Conservation (phyloP, 2,329 filamentous ascomycete genomes). For the Chalaropsis thielavioides region DNA sequence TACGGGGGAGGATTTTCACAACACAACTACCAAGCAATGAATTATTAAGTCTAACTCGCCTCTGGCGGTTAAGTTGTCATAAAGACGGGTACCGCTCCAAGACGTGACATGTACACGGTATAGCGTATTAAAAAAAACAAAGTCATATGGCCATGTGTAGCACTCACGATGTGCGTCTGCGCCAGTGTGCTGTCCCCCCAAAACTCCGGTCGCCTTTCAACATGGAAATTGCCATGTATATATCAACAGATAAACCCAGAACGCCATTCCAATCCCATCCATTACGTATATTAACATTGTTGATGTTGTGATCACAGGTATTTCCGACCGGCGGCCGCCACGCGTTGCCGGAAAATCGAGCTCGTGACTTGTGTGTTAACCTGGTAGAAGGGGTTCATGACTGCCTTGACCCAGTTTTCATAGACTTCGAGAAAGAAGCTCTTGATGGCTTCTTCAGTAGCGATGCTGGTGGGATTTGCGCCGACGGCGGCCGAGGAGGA, state of each 20-base stretch:
- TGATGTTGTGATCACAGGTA: constrained; percentile 46
- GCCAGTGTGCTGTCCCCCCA: neutral
- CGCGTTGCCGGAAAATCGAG: constrained; percentile 67
- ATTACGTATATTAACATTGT: neutral
- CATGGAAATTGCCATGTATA: neutral
- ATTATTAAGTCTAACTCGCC: constrained; percentile 6
- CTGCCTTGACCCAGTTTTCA: constrained; percentile 90
- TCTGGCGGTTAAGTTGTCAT: neutral
- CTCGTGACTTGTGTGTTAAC: constrained; percentile 75
- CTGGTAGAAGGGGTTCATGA: constrained; percentile 93
- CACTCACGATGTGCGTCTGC: no score
- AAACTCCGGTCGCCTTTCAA: constrained; percentile 5
- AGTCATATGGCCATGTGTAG: no score
- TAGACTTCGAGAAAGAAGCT: constrained; percentile 94
- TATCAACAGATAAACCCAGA: neutral
- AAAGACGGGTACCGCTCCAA: no score
- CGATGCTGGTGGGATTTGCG: constrained; percentile 72
- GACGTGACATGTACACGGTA: neutral
- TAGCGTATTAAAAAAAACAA: neutral
- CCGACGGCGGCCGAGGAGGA: constrained; percentile 56
- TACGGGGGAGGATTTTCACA: constrained; percentile 7
- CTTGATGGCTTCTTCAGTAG: constrained; percentile 88
- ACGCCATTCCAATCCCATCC: neutral
- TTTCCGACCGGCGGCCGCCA: constrained; percentile 81
- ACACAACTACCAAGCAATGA: constrained; percentile 12